Percentiles rank a stretch among this genome's conserved stretches.
Conservation (phyloP, 2,329 filamentous ascomycete genomes). For the Eutypella sp. region DNA sequence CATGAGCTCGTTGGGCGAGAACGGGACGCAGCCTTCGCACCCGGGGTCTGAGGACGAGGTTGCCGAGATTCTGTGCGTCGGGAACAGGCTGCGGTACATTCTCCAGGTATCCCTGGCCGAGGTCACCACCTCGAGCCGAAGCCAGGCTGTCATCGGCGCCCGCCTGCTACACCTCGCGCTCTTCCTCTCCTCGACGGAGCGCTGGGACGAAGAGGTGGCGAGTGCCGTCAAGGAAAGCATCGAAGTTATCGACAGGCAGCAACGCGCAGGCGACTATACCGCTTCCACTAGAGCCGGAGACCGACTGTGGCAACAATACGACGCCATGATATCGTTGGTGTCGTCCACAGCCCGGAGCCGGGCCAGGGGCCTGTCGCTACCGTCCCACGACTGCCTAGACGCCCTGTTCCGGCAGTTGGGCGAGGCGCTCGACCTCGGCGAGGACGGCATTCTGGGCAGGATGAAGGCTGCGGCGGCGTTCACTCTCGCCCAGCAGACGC, state of each 20-base stretch:
- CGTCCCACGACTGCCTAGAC: slow-evolving; percentile 23
- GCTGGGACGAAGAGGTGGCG: slow-evolving; percentile 8
- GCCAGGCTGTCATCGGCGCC: slow-evolving; percentile 10
- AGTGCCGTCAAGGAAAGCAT: slow-evolving; percentile 10
- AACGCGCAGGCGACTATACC: slow-evolving; percentile 1
- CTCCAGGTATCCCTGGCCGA: slow-evolving; percentile 24
- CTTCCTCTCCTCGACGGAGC: slow-evolving; percentile 17
- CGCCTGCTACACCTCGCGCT: slow-evolving; percentile 19
- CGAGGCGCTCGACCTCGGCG: slow-evolving; percentile 28
- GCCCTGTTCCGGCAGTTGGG: slow-evolving; percentile 36
- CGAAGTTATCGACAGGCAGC: slow-evolving; percentile 12
- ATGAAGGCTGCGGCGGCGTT: slow-evolving; percentile 46
- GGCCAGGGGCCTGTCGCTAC: slow-evolving; percentile 20
- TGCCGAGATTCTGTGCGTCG: slow-evolving; percentile 14
- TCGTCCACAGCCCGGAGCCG: slow-evolving; percentile 24
- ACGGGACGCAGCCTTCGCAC: slow-evolving; percentile 10
- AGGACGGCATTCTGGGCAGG: slow-evolving; percentile 27
- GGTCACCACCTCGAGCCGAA: slow-evolving; percentile 11
- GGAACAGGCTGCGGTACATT: slow-evolving; percentile 22
- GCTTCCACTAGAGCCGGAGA: slow-evolving; percentile 6
- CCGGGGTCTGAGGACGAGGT: slow-evolving; percentile 11
- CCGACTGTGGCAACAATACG: slow-evolving; percentile 17
- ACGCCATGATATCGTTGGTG: slow-evolving; percentile 22
- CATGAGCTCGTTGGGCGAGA: slow-evolving; percentile 23
- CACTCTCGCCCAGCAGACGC: slow-evolving; percentile 46